Evolutionary conservation across 1,139 yeast genomes (phyloP).

Genomic region (Yamadazyma epiphylla): DNA sequence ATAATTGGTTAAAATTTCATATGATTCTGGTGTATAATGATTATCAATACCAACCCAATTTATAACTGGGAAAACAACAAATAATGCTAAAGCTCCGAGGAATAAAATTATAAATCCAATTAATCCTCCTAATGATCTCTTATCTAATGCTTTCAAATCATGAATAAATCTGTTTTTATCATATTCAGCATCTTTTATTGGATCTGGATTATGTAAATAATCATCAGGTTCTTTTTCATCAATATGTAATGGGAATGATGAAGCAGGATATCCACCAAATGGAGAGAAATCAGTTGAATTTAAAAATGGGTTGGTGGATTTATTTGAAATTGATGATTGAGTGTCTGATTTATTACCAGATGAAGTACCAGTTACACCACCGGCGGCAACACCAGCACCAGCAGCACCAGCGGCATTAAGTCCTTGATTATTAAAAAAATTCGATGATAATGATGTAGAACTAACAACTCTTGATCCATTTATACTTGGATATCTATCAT

Average conservation of each 20-base stretch:
- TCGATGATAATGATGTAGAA: constrained; percentile 38
- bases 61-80: constrained; percentile 68
- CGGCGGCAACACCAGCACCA: background rate
- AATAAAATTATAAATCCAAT: constrained; percentile 54
- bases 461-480: constrained; percentile 48
- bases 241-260: constrained; percentile 77
- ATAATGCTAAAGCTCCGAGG: constrained; percentile 59
- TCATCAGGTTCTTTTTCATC: constrained; percentile 94
- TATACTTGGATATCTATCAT: constrained; percentile 54
- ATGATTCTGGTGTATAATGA: constrained; percentile 23
- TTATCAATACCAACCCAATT: constrained; percentile 65
- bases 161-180: constrained; percentile 59
- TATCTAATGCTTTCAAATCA: constrained; percentile 61
- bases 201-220: constrained; percentile 89
- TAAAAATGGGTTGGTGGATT: constrained; percentile 17
- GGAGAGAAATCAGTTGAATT: constrained; percentile 54
- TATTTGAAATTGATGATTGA: constrained; percentile 13
- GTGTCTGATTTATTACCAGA: constrained; percentile 10
- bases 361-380: background rate
- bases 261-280: constrained; percentile 92
- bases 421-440: constrained; percentile 8
- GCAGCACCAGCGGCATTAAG: constrained; percentile 1
- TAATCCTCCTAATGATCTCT: constrained; percentile 54
- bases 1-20: constrained; percentile 53
- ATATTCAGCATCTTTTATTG: constrained; percentile 76